A percentile compares a stretch with the other conserved stretches of the same genome.
Evolutionary conservation across 129 eudicot genomes (phyloP).

Genomic region (Ambrosia trifida): DNA sequence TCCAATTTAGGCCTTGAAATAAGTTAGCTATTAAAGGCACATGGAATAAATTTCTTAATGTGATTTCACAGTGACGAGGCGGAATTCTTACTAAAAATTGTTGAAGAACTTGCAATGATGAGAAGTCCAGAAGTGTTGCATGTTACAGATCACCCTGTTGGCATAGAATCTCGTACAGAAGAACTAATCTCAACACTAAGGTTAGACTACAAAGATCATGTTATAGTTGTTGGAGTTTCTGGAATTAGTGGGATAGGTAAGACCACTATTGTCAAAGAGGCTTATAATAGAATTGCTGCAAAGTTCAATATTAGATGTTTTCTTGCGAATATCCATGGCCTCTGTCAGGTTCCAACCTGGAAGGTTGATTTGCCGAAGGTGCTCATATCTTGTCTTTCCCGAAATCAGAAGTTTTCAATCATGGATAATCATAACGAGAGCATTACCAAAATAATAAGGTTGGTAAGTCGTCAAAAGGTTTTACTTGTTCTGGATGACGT

Average conservation of each 20-base stretch:
- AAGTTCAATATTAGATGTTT: constrained; percentile 19
- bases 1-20: no score
- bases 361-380: constrained; percentile 13
- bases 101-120: constrained; percentile 15
- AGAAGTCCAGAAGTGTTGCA: constrained; percentile 3
- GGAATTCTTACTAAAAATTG: constrained; percentile 3
- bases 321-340: background rate
- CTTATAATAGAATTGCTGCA: constrained; percentile 9
- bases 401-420: background rate
- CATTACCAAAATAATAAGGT: constrained; percentile 9
- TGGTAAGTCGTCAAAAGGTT: constrained; percentile 21
- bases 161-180: no score
- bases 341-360: no score
- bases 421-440: background rate
- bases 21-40: no score
- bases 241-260: no score
- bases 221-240: no score
- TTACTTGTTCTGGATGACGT: background rate
- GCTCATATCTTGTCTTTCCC: constrained; percentile 10
- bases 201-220: no score
- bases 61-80: no score
- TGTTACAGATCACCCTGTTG: background rate
- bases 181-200: no score
- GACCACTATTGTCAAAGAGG: background rate
- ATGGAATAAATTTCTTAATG: no score